phyloP scores from a whole-genome alignment of 2,329 filamentous ascomycete species.

The Tolypocladium cylindrosporum region DNA sequence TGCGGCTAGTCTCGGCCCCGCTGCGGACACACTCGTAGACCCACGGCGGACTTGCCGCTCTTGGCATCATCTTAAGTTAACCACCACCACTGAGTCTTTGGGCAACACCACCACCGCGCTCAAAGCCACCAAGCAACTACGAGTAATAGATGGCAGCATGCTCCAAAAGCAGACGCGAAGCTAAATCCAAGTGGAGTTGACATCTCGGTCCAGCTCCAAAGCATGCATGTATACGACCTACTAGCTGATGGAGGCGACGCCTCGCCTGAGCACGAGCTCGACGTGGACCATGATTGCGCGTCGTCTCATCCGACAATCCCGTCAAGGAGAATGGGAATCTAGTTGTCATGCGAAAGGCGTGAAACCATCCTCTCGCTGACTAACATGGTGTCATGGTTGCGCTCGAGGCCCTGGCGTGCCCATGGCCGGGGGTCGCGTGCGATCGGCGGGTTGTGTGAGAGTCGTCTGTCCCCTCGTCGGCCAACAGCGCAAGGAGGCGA shows the following conservation, averaged over 20 bases:
- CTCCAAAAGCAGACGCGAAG: not conserved
- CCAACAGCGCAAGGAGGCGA: not conserved
- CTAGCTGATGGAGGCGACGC: not conserved
- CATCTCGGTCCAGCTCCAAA: not conserved
- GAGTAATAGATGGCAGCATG: not conserved
- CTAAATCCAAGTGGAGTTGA: not conserved
- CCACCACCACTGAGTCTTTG: not conserved
- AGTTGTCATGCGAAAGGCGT: not conserved
- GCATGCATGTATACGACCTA: not conserved
- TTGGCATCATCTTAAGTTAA: not conserved
- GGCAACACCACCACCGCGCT: not conserved
- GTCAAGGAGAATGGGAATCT: not conserved
- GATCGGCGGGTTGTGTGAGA: not conserved
- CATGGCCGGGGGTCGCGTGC: no score
- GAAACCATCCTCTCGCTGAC: not conserved
- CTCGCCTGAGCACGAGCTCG: not conserved
- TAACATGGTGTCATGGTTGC: not conserved
- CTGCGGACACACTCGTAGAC: not conserved
- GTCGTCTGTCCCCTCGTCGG: not conserved
- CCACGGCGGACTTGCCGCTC: not conserved
- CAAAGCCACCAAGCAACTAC: no score
- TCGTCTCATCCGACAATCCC: not conserved
- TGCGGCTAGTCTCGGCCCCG: not conserved
- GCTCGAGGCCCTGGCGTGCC: not conserved
- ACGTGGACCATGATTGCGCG: no score